phyloP scores from a whole-genome alignment of 139 green algal species.

The Gonium pectorale region DNA sequence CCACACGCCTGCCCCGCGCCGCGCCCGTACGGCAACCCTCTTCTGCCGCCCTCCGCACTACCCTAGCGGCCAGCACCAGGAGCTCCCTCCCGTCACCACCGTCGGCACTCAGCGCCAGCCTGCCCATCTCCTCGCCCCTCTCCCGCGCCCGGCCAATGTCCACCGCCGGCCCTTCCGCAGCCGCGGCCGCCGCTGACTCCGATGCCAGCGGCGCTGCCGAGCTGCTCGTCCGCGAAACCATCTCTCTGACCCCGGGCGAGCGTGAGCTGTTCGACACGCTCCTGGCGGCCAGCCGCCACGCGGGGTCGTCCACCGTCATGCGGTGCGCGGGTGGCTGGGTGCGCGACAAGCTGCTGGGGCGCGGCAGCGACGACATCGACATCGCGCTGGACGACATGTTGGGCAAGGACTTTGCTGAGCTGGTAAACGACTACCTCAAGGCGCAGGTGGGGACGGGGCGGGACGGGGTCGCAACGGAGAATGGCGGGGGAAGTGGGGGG shows the following conservation, averaged over 20 bases:
- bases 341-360: slow-evolving; percentile 94
- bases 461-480: no score
- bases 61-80: no score
- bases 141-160: background rate
- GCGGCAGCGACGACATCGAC: slow-evolving; percentile 94
- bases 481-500: no score
- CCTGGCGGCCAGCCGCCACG: slow-evolving; percentile 67
- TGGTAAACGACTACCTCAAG: slow-evolving; percentile 57
- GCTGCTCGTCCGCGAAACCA: slow-evolving; percentile 46
- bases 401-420: slow-evolving; percentile 91
- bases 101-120: no score
- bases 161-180: background rate
- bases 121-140: background rate
- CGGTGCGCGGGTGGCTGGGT: slow-evolving; percentile 97
- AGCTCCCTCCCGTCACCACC: no score
- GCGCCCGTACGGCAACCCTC: no score
- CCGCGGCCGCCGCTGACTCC: background rate
- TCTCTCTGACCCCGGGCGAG: slow-evolving; percentile 79
- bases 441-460: slow-evolving; percentile 35
- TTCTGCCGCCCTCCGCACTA: no score
- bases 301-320: slow-evolving; percentile 51
- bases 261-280: slow-evolving; percentile 83
- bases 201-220: background rate
- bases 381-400: slow-evolving; percentile 95
- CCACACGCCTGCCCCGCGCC: no score